Conservation (phyloP, 139 green algal genomes). For the Chlorella sp. region DNA sequence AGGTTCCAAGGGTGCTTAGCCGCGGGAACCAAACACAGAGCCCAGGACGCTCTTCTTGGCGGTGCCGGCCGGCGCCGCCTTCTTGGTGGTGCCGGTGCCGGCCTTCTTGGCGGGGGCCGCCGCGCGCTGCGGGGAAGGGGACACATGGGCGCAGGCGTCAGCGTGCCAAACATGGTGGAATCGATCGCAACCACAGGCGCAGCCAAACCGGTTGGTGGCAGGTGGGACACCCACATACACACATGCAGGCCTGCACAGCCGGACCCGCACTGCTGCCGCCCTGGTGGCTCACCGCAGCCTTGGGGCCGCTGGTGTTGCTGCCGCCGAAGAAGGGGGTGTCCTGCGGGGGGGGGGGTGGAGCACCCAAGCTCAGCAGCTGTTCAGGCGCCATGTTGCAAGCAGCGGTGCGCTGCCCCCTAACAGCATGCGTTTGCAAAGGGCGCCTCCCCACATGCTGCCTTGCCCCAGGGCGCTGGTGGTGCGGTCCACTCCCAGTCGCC, state of each 20-base stretch:
- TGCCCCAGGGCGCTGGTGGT: no score
- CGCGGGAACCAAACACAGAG: constrained; percentile 16
- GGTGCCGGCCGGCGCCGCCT: background rate
- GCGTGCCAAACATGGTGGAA: background rate
- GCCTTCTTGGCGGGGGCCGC: background rate
- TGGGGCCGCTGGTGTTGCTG: constrained; percentile 26
- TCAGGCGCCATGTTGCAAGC: no score
- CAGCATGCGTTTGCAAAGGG: no score
- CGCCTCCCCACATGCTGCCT: no score
- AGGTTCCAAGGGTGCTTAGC: background rate
- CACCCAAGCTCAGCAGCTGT: no score
- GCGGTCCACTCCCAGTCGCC: no score
- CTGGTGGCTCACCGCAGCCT: background rate
- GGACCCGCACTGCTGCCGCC: background rate
- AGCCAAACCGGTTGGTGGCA: no score
- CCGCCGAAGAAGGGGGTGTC: constrained; percentile 46
- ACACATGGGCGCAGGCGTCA: background rate
- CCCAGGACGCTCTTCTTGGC: background rate
- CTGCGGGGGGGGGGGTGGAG: no score
- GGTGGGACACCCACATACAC: no score
- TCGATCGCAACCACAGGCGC: no score
- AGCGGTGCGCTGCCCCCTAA: no score
- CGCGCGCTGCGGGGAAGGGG: background rate
- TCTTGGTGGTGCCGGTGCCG: background rate
- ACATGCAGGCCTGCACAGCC: no score